These are phyloP conservation scores for Chlorella sp. DNA, from an alignment of 139 green algal genomes.

Conservation along the genomic window DNA sequence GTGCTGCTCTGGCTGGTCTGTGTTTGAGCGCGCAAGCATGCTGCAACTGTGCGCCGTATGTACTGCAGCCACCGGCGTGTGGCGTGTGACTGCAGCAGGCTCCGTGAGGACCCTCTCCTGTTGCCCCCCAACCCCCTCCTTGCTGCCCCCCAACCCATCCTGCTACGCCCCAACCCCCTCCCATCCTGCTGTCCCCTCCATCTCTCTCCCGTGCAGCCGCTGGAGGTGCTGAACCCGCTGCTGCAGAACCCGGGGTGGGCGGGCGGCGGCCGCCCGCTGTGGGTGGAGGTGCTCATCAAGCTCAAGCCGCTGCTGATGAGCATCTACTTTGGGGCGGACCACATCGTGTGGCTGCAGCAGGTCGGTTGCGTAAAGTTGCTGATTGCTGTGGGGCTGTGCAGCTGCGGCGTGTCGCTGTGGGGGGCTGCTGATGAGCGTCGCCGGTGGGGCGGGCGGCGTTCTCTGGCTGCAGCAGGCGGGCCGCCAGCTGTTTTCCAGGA, in stretches of 20 bases:
- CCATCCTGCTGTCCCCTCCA: background rate
- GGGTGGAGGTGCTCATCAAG: slow-evolving; percentile 83
- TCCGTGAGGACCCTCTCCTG: too few relatives aligned
- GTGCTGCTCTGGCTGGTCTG: background rate
- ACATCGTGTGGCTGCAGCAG: slow-evolving; percentile 91
- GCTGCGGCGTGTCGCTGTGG: too few relatives aligned
- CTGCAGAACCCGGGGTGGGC: slow-evolving; percentile 70
- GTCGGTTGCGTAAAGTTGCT: background rate
- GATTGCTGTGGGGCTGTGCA: background rate
- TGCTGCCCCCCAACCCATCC: background rate
- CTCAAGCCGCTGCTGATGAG: slow-evolving; percentile 89
- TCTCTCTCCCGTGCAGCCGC: too few relatives aligned
- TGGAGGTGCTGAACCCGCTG: slow-evolving; percentile 80
- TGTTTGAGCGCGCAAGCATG: background rate
- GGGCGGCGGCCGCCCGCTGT: slow-evolving; percentile 64
- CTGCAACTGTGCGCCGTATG: background rate
- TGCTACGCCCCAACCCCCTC: too few relatives aligned
- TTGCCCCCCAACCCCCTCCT: too few relatives aligned
- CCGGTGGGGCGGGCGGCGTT: too few relatives aligned
- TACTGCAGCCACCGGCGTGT: too few relatives aligned
- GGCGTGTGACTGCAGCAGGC: too few relatives aligned
- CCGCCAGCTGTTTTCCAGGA: too few relatives aligned
- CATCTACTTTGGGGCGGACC: slow-evolving; percentile 93
- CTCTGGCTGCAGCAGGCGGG: too few relatives aligned
- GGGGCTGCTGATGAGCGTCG: too few relatives aligned